phyloP scores from a whole-genome alignment of 805 yeast species.

The Myxozyma geophila region DNA sequence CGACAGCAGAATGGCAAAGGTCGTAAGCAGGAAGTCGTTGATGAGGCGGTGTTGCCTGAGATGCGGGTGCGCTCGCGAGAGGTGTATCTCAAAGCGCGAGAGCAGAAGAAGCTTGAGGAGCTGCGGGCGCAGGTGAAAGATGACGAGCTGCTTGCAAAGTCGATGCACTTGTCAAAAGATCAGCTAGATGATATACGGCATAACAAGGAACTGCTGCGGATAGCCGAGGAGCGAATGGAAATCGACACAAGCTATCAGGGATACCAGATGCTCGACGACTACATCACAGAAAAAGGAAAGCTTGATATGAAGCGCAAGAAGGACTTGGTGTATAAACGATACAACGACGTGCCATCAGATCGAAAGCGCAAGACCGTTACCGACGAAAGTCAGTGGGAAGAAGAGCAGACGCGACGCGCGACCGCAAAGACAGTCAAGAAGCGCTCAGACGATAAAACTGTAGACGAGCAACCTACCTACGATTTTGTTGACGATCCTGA shows the following conservation, averaged over 20 bases:
- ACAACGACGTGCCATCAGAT: constrained; percentile 37
- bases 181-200: constrained; percentile 59
- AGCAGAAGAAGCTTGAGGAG: constrained; percentile 52
- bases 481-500: constrained; percentile 77
- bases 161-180: constrained; percentile 50
- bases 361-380: constrained; percentile 29
- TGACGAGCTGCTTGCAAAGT: constrained; percentile 53
- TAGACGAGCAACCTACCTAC: constrained; percentile 47
- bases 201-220: constrained; percentile 55
- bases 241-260: constrained; percentile 46
- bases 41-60: constrained; percentile 42
- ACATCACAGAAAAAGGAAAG: constrained; percentile 56
- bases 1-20: not conserved
- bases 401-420: constrained; percentile 54
- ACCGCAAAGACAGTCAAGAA: constrained; percentile 40
- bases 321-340: constrained; percentile 52
- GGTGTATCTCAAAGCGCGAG: constrained; percentile 54
- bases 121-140: constrained; percentile 55
- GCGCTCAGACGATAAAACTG: not conserved
- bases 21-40: constrained; percentile 12
- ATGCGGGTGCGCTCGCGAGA: constrained; percentile 57
- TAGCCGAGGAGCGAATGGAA: constrained; percentile 51
- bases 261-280: constrained; percentile 63
- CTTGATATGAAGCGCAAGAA: constrained; percentile 61
- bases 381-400: constrained; percentile 56